Base-by-base conservation (phyloP, 768 basidiomycete species). In the Pleurotus salmoneostramineus region DNA sequence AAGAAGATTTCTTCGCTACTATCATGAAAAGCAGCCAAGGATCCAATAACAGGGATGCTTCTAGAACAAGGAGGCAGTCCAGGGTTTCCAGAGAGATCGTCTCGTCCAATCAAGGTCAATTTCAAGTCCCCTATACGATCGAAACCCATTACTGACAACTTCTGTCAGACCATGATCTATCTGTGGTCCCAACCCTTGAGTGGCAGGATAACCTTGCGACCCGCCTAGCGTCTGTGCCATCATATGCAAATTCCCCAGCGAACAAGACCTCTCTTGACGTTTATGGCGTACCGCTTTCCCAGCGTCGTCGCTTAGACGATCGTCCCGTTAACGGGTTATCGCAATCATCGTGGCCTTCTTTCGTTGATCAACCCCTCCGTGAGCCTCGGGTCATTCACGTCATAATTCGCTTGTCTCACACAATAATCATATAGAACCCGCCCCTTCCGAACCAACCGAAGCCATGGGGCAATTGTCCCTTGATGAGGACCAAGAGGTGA, bases 51-150 rank as follows among this genome's bases (percentile, higher is more conserved):
- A 76, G 79, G 46, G 86, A 88, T 68, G 71, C 79, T 15, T 80
- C 82, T 36, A 78, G 87, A 58, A 81, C 87, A 6, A 80, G 86
- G 43, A 76, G 89, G 46, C 89, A 91, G 67, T 91, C 89, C 1
- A 77, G 89, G 57, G 77, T 91, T 51, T 88, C 89, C 8, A 80
- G 89, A 56, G 89, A 91, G 70, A 88, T 89, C 48, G 89, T 91
- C 12, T 91, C 89, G 21, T 87, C 84, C n/a, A 77, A 73, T 40
- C 81, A 78, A 81, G 82, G 86, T 79, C 58, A 64, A 67, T 60
- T 6, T 54, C 5, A n/a, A 12, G 50, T 54, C 47, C 45, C 31
- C 27, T 50, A 34, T 14, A 45, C 15, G 33, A 62, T 57, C 21
- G 52, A 34, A 17, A 52, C 50, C 21, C 12, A 11, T 50, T 56